phyloP scores from a whole-genome alignment of 345 rosid genomes.

The Sapria himalayana region DNA sequence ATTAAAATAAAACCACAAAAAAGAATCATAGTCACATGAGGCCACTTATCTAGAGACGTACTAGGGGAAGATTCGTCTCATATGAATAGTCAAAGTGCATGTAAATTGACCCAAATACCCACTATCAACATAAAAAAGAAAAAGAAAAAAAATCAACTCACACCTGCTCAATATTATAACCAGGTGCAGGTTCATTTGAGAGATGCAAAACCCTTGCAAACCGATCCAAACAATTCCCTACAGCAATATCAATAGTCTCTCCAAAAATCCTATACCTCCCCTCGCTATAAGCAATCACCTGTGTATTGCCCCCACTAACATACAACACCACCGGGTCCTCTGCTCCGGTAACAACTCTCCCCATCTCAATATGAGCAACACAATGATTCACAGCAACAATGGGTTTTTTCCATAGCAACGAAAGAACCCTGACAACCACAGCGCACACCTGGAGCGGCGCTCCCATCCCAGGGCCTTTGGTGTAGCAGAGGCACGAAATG shows the following conservation, averaged over 20 bases:
- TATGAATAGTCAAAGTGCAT: too few species aligned
- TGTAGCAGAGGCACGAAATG: conserved; percentile 78
- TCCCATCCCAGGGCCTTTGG: conserved; percentile 96
- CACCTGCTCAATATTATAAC: conserved; percentile 97
- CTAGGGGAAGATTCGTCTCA: too few species aligned
- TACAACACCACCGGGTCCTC: conserved; percentile 85
- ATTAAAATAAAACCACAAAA: too few species aligned
- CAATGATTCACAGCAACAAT: conserved; percentile 84
- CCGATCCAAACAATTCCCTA: conserved; percentile 91
- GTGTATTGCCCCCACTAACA: conserved; percentile 98
- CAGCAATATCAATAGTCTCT: conserved; percentile 96
- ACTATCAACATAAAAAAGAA: too few species aligned
- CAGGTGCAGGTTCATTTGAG: conserved; percentile 98
- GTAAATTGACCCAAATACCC: too few species aligned
- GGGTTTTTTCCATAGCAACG: conserved; percentile 81
- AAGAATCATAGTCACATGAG: too few species aligned
- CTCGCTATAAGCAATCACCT: conserved; percentile 90
- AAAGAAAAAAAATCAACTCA: not conserved
- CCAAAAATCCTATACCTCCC: conserved; percentile 81
- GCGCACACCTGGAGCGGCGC: conserved; percentile 78
- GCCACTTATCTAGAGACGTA: too few species aligned
- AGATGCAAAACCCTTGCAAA: conserved; percentile 77
- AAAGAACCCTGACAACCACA: conserved; percentile 53
- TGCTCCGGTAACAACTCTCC: conserved; percentile 81
- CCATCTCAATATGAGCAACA: conserved; percentile 98